These are phyloP conservation scores for Didymella pomorum DNA, from an alignment of 2,329 filamentous ascomycete genomes.

Conservation along the genomic window DNA sequence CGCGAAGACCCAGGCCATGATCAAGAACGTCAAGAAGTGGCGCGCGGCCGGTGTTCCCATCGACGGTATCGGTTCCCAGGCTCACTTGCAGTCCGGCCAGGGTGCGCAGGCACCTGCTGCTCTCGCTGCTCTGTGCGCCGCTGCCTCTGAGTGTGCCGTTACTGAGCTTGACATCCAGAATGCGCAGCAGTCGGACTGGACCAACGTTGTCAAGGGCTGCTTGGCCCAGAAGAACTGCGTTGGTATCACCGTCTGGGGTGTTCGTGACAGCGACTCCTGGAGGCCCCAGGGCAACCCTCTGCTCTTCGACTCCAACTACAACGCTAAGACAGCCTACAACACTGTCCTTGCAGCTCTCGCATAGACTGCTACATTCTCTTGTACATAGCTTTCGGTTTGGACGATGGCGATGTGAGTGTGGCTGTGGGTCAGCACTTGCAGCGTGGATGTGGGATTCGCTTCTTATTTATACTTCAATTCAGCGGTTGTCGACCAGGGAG, in stretches of 20 bases:
- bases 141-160: constrained; percentile 67
- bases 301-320: constrained; percentile 55
- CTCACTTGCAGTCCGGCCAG: constrained; percentile 53
- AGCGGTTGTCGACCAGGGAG: background rate
- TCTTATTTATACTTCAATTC: constrained; percentile 1
- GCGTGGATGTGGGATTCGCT: background rate
- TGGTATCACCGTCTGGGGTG: constrained; percentile 71
- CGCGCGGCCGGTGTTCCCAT: constrained; percentile 68
- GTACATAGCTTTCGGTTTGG: background rate
- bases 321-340: constrained; percentile 54
- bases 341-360: constrained; percentile 41
- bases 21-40: constrained; percentile 71
- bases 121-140: constrained; percentile 60
- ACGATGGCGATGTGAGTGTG: background rate
- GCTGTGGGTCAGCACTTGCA: background rate
- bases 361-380: constrained; percentile 16
- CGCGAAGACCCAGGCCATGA: constrained; percentile 67
- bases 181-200: constrained; percentile 66
- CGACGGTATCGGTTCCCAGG: constrained; percentile 69
- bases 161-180: constrained; percentile 74
- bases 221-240: constrained; percentile 67
- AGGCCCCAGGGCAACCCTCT: constrained; percentile 53
- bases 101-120: constrained; percentile 60
- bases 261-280: constrained; percentile 58
- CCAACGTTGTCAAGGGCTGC: constrained; percentile 65